These are phyloP conservation scores for Penicillium hordei DNA, from an alignment of 2,329 filamentous ascomycete species.

Conservation along the genomic window DNA sequence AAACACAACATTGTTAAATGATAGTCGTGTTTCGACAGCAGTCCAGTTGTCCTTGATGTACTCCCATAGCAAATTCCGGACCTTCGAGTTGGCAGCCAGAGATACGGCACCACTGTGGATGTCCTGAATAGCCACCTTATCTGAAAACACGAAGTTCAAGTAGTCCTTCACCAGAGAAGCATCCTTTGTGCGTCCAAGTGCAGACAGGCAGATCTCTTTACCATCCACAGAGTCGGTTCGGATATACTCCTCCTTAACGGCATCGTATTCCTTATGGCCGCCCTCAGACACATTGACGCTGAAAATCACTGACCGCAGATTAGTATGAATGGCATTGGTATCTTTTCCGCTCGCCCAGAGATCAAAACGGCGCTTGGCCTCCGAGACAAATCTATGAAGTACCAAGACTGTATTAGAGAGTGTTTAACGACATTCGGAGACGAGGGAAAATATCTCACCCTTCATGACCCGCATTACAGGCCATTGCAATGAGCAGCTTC, in stretches of 20 bases:
- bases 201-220: constrained; percentile 77
- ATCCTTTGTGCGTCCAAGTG: constrained; percentile 73
- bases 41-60: constrained; percentile 85
- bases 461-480: constrained; percentile 74
- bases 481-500: constrained; percentile 73
- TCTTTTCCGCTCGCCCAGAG: constrained; percentile 69
- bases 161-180: constrained; percentile 65
- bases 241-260: constrained; percentile 81
- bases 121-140: constrained; percentile 81
- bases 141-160: constrained; percentile 75
- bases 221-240: constrained; percentile 83
- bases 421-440: background rate
- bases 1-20: constrained; percentile 78
- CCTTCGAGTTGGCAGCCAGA: constrained; percentile 70
- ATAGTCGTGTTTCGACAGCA: constrained; percentile 68
- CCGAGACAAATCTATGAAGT: constrained; percentile 59
- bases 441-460: constrained; percentile 52
- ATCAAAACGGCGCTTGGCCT: constrained; percentile 76
- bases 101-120: constrained; percentile 77
- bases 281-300: constrained; percentile 74
- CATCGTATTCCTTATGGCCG: constrained; percentile 65
- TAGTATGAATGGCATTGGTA: constrained; percentile 72
- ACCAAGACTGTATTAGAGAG: background rate
- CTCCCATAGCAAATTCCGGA: constrained; percentile 75
- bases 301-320: constrained; percentile 77